Percentiles rank a stretch among this genome's conserved stretches.
These are phyloP conservation scores for Ophiocordyceps robertsii DNA, from an alignment of 2,329 filamentous ascomycete genomes.

Conservation along the genomic window DNA sequence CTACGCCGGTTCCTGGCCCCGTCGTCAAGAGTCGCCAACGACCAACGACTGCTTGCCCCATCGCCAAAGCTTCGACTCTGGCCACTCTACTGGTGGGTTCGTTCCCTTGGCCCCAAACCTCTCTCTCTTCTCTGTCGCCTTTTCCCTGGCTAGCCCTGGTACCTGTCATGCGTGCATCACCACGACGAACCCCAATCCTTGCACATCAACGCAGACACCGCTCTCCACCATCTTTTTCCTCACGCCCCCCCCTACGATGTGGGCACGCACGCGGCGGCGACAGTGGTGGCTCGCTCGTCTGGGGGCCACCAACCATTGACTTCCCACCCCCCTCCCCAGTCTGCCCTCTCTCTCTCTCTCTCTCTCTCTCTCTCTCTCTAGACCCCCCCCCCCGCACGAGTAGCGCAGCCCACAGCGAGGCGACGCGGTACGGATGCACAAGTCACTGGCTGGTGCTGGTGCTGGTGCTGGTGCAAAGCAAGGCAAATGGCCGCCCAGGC, in stretches of 20 bases:
- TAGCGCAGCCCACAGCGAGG: slow-evolving; percentile 7
- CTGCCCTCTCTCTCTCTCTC: too few species aligned
- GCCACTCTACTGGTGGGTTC: neutral
- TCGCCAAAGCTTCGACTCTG: neutral
- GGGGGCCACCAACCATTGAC: neutral
- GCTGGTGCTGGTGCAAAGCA: slow-evolving; percentile 4
- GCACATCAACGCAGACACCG: neutral
- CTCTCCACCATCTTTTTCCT: neutral
- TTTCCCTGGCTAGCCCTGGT: neutral
- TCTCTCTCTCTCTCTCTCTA: neutral
- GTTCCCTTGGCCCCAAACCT: too few species aligned
- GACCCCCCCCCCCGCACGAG: slow-evolving; percentile 3
- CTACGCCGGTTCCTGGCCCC: neutral
- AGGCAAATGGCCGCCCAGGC: slow-evolving; percentile 1
- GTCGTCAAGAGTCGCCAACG: too few species aligned
- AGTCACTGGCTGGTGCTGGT: slow-evolving; percentile 3
- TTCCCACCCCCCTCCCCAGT: neutral
- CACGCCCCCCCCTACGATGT: neutral
- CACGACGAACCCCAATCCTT: neutral
- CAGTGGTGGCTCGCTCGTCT: slow-evolving; percentile 1
- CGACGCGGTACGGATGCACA: slow-evolving; percentile 9
- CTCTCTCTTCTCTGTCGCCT: too few species aligned
- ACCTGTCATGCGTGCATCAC: slow-evolving; percentile 2
- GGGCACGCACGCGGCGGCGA: neutral
- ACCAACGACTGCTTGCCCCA: too few species aligned